Evolutionary conservation across 2,329 filamentous ascomycete species (phyloP).

Genomic region (Colletotrichum viniferum): DNA sequence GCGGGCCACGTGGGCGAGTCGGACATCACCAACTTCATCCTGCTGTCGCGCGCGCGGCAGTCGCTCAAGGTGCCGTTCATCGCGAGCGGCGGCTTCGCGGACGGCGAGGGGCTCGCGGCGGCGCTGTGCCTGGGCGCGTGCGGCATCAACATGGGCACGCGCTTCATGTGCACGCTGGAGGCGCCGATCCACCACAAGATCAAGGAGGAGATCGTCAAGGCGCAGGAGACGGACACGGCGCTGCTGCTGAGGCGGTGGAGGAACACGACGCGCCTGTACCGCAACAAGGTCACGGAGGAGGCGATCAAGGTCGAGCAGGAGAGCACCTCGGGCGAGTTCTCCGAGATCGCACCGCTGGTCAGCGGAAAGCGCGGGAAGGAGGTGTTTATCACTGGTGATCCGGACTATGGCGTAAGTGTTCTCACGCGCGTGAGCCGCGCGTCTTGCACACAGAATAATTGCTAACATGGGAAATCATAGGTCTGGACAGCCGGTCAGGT

Average conservation of each 20-base stretch:
- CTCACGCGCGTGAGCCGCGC: too few species aligned
- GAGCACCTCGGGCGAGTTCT: conserved; percentile 84
- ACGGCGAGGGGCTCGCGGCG: conserved; percentile 90
- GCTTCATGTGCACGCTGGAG: conserved; percentile 96
- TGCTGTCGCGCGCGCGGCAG: conserved; percentile 85
- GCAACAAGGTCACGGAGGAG: conserved; percentile 84
- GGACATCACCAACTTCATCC: conserved; percentile 89
- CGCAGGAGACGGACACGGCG: conserved; percentile 89
- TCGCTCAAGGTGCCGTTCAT: conserved; percentile 88
- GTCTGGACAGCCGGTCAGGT: conserved; percentile 98
- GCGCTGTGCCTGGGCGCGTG: conserved; percentile 88
- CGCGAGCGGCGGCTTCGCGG: conserved; percentile 92
- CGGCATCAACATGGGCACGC: conserved; percentile 97
- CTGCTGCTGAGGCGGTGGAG: conserved; percentile 88
- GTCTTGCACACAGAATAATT: not conserved
- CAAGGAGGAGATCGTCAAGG: conserved; percentile 89
- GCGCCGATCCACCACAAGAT: conserved; percentile 91
- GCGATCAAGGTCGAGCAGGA: conserved; percentile 84
- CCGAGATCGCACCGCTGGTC: conserved; percentile 84
- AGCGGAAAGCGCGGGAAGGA: conserved; percentile 89
- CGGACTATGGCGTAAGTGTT: conserved; percentile 80
- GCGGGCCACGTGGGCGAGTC: conserved; percentile 87
- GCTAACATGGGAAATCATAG: conserved; percentile 44
- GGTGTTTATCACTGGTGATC: conserved; percentile 91
- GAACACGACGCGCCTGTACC: conserved; percentile 88